Base-by-base conservation (phyloP, 371 early-diverging fungal species). In the Blakeslea trispora region DNA sequence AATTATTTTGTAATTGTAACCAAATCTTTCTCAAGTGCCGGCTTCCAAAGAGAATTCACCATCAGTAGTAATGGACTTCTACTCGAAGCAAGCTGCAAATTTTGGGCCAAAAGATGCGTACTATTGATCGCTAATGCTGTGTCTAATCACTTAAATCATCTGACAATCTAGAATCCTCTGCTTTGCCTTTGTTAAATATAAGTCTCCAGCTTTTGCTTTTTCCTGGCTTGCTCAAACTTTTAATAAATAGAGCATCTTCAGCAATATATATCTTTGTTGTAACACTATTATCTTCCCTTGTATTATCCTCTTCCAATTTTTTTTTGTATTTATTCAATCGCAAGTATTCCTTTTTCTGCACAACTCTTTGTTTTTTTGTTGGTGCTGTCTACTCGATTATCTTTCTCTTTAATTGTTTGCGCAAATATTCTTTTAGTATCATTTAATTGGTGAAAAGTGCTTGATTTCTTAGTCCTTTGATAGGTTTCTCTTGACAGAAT, bases 381-480 rank as follows among this genome's bases (percentile, higher is more conserved):
- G 41, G 24, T 60, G 31, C 31, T 60, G 32, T 37, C 47, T 48
- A 37, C 48, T 53, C 43, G 23, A 43, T 45, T 53, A 37, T 57
- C 48, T 17, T 53, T 59, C 15, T 53, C 53, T 53, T 43, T 54
- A 53, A n/a, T n/a, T n/a, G n/a, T n/a, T n/a, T n/a, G n/a, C n/a
- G n/a, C n/a, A n/a, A n/a, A n/a, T n/a, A n/a, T n/a, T n/a, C n/a
- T n/a, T n/a, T n/a, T n/a, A n/a, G n/a, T n/a, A 48, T 46, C n/a
- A 37, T 54, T 44, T 53, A 46, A 28, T 31, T 28, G 46, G 31
- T 46, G 17, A 28, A 31, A 28, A 23, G 46, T 24, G 45, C 35
- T 57, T 57, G 57, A 53, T 59, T 59, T 59, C 31, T 47, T 17
- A 52, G 52, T 52, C 42, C 6, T 52, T 45, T 59, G 5, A 51